These are phyloP conservation scores for Cytospora schulzeri DNA, from an alignment of 2,329 filamentous ascomycete genomes.

Conservation along the genomic window DNA sequence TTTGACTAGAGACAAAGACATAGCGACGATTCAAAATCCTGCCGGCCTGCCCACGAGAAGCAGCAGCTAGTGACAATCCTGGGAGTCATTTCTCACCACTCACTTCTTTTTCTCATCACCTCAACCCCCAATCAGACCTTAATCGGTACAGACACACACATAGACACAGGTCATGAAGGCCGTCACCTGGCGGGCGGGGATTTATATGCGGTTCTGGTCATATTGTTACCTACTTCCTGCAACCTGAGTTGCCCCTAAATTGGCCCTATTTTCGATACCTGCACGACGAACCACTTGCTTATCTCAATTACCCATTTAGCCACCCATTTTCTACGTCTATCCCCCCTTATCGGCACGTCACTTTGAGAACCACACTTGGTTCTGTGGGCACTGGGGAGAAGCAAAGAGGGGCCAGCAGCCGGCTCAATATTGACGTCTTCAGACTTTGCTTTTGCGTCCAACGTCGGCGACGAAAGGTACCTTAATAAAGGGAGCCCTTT, in stretches of 20 bases:
- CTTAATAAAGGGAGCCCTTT: conserved; percentile 11
- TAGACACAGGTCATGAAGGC: conserved; percentile 2
- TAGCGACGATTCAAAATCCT: not conserved
- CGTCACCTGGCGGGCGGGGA: not conserved
- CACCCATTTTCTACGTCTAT: not conserved
- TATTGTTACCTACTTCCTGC: not conserved
- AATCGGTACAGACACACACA: not conserved
- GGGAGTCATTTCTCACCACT: not conserved
- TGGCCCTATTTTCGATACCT: not conserved
- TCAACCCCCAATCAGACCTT: not conserved
- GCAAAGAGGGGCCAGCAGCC: conserved; percentile 14
- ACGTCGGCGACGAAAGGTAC: conserved; percentile 10
- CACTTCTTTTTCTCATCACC: not conserved
- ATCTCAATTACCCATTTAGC: not conserved
- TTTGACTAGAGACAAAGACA: not conserved
- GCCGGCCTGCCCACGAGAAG: not conserved
- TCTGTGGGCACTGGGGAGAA: conserved; percentile 4
- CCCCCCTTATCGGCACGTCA: not conserved
- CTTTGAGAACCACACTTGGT: not conserved
- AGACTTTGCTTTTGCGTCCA: not conserved
- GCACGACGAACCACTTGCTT: not conserved
- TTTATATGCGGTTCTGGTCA: not conserved
- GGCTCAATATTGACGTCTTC: not conserved
- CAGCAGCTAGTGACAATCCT: not conserved
- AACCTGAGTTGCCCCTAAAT: not conserved